These are phyloP conservation scores for Poa annua DNA, from an alignment of 176 grass and related monocot species.

Conservation along the genomic window DNA sequence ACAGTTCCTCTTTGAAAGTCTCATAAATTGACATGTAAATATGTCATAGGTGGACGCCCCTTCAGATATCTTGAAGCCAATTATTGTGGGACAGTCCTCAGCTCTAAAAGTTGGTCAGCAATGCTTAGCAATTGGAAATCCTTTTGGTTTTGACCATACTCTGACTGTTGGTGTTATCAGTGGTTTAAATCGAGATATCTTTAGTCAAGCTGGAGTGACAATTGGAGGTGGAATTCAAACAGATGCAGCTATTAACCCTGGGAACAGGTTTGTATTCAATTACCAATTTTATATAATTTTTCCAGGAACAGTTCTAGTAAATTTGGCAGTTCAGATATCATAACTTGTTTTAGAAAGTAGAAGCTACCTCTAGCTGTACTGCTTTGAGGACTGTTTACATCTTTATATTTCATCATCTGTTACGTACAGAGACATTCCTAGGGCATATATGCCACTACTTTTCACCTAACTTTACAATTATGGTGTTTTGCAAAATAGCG, in stretches of 20 bases:
- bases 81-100: slow-evolving; percentile 75
- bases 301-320: neutral
- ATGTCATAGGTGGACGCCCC: slow-evolving; percentile 74
- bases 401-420: slow-evolving; percentile 25
- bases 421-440: neutral
- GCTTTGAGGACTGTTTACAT: slow-evolving; percentile 27
- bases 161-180: slow-evolving; percentile 94
- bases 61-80: slow-evolving; percentile 78
- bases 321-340: slow-evolving; percentile 17
- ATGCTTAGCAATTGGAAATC: slow-evolving; percentile 97
- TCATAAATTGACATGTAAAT: slow-evolving; percentile 37
- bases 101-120: slow-evolving; percentile 94
- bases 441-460: neutral
- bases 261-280: slow-evolving; percentile 69
- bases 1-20: slow-evolving; percentile 22
- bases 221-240: slow-evolving; percentile 97
- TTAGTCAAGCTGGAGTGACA: slow-evolving; percentile 89
- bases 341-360: slow-evolving; percentile 21
- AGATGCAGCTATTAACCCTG: slow-evolving; percentile 97
- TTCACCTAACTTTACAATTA: slow-evolving; percentile 4
- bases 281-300: neutral
- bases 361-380: slow-evolving; percentile 15
- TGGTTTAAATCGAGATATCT: slow-evolving; percentile 95
- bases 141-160: slow-evolving; percentile 98
- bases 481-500: slow-evolving; percentile 1